Evolutionary conservation across 1,284 basidiomycete species (phyloP).

Genomic region (Cutaneotrichosporon sp.): DNA sequence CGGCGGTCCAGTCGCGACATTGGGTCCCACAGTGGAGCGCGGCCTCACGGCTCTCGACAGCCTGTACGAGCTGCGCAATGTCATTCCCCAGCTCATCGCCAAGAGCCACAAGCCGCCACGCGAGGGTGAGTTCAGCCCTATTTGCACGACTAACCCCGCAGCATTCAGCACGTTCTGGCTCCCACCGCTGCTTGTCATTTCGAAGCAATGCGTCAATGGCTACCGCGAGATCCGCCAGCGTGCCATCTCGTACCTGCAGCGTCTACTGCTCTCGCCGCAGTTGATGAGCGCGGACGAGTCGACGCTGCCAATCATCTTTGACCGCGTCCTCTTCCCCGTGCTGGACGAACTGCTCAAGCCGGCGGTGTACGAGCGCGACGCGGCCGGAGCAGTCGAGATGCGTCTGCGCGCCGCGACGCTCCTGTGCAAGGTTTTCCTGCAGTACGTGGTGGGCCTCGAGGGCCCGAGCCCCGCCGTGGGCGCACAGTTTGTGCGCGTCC

Average conservation of each 20-base stretch:
- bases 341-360: slow-evolving; percentile 87
- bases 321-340: slow-evolving; percentile 83
- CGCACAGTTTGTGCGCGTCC: slow-evolving; percentile 81
- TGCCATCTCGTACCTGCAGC: slow-evolving; percentile 79
- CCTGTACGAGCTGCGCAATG: slow-evolving; percentile 65
- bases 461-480: slow-evolving; percentile 56
- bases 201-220: slow-evolving; percentile 78
- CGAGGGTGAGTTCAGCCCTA: slow-evolving; percentile 28
- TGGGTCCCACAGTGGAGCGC: slow-evolving; percentile 67
- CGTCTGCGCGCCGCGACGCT: slow-evolving; percentile 78
- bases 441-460: slow-evolving; percentile 74
- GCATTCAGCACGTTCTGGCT: slow-evolving; percentile 79
- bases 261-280: slow-evolving; percentile 75
- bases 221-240: slow-evolving; percentile 77
- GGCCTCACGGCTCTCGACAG: slow-evolving; percentile 78
- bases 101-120: slow-evolving; percentile 37
- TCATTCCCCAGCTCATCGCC: slow-evolving; percentile 57
- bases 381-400: slow-evolving; percentile 82
- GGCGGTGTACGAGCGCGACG: slow-evolving; percentile 71
- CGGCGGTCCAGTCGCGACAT: slow-evolving; percentile 26
- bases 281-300: slow-evolving; percentile 56
- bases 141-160: slow-evolving; percentile 33
- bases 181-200: slow-evolving; percentile 70
- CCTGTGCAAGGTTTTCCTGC: slow-evolving; percentile 92
- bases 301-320: slow-evolving; percentile 78